Conservation (phyloP, 352 stramenopile genomes). For the Lagenidium giganteum region DNA sequence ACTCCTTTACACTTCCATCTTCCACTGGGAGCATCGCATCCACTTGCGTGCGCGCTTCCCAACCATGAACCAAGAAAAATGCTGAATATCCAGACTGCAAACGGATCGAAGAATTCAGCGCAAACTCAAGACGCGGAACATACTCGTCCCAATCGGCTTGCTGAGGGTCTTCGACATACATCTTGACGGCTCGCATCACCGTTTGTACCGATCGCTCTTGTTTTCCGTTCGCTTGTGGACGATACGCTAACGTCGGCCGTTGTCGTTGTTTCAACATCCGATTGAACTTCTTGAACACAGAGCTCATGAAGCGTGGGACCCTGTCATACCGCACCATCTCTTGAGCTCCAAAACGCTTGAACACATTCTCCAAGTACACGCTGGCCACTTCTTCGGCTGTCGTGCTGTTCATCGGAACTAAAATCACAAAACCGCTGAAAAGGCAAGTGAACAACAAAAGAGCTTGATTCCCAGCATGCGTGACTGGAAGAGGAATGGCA, state of each 20-base stretch:
- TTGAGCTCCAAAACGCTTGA: constrained; percentile 10
- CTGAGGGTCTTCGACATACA: constrained; percentile 10
- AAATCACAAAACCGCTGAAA: constrained; percentile 3
- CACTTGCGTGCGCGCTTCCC: constrained; percentile 8
- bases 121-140: constrained; percentile 8
- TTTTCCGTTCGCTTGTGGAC: constrained; percentile 8
- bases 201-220: constrained; percentile 18
- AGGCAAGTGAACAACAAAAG: constrained; percentile 1
- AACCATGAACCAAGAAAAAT: constrained; percentile 18
- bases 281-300: constrained; percentile 20
- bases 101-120: constrained; percentile 11
- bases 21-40: neutral
- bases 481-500: constrained; percentile 1
- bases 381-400: too few relatives aligned
- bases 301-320: too few relatives aligned
- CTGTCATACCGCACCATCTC: constrained; percentile 11
- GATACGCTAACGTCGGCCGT: constrained; percentile 5
- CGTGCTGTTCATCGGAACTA: neutral
- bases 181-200: constrained; percentile 12
- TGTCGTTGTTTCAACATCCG: constrained; percentile 15
- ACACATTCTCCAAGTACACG: too few relatives aligned
- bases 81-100: neutral
- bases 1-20: neutral
- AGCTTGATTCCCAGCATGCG: neutral
- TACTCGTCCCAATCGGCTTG: constrained; percentile 18